phyloP scores from a whole-genome alignment of 495 filamentous ascomycete species.

The Aspergillus cristatus region DNA sequence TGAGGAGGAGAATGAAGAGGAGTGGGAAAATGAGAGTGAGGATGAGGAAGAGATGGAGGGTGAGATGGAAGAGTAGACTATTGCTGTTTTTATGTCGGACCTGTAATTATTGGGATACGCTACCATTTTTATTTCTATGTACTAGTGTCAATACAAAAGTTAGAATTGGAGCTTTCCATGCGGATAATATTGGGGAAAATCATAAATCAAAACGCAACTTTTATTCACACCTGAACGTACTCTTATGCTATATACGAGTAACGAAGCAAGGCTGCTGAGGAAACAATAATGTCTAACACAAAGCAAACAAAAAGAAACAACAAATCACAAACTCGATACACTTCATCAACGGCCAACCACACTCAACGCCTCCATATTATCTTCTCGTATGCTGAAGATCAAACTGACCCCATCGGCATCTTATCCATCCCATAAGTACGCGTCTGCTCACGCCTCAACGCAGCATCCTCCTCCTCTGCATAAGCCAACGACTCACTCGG shows the following conservation, averaged over 20 bases:
- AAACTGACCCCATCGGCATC: constrained; percentile 23
- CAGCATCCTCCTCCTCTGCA: constrained; percentile 54
- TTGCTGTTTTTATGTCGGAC: constrained; percentile 10
- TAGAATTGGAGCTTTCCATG: too few species aligned
- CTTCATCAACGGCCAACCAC: too few species aligned
- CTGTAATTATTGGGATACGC: constrained; percentile 5
- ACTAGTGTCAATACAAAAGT: constrained; percentile 15
- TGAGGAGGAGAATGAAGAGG: constrained; percentile 17
- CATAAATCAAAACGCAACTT: too few species aligned
- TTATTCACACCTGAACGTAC: too few species aligned
- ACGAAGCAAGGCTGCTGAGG: too few species aligned
- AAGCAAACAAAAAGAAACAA: too few species aligned
- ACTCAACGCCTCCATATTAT: too few species aligned
- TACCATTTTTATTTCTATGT: constrained; percentile 1
- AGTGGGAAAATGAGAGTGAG: constrained; percentile 23
- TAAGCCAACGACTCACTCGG: constrained; percentile 50
- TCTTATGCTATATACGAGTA: too few species aligned
- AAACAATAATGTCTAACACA: too few species aligned
- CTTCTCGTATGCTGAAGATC: too few species aligned
- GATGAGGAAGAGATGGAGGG: constrained; percentile 16
- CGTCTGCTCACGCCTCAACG: constrained; percentile 26
- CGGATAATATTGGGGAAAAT: too few species aligned
- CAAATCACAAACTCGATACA: too few species aligned
- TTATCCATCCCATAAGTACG: constrained; percentile 16
- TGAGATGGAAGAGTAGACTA: constrained; percentile 20